phyloP scores from a whole-genome alignment of 2,329 filamentous ascomycete genomes.

The Epichloe gansuensis region DNA sequence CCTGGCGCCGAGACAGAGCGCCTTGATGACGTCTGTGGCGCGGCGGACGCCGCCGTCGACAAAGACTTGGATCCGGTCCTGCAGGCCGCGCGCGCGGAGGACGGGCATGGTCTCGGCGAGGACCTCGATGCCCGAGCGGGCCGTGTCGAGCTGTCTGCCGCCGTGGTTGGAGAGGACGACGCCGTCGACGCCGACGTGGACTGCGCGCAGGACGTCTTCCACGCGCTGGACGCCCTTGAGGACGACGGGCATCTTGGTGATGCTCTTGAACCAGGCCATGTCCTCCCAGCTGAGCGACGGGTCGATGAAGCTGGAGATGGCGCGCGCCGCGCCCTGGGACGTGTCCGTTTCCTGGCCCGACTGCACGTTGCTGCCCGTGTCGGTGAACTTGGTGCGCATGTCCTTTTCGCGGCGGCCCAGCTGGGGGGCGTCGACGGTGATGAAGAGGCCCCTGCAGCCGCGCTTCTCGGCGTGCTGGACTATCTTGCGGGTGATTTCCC shows the following conservation, averaged over 20 bases:
- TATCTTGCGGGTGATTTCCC: constrained; percentile 77
- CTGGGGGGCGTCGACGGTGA: constrained; percentile 95
- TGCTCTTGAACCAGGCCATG: constrained; percentile 79
- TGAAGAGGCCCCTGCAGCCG: constrained; percentile 92
- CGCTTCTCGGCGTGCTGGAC: constrained; percentile 82
- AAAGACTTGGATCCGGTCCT: constrained; percentile 73
- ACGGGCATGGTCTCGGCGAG: constrained; percentile 89
- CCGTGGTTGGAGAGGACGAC: constrained; percentile 95
- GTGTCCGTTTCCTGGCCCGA: constrained; percentile 63
- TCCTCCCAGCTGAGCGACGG: constrained; percentile 88
- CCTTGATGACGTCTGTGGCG: constrained; percentile 91
- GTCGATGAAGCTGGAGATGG: constrained; percentile 95
- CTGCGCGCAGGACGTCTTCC: constrained; percentile 83
- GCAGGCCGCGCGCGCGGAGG: constrained; percentile 57
- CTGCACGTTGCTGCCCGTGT: constrained; percentile 75
- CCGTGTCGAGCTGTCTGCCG: constrained; percentile 84
- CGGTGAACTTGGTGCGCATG: constrained; percentile 86
- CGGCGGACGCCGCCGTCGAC: constrained; percentile 84
- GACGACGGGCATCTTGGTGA: constrained; percentile 90
- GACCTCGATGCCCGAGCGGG: constrained; percentile 78
- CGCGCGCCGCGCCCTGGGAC: constrained; percentile 82
- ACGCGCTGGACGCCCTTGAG: constrained; percentile 95
- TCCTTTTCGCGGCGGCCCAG: constrained; percentile 93
- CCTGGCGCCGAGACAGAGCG: constrained; percentile 78
- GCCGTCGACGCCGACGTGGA: constrained; percentile 69